Conservation (phyloP, 768 basidiomycete species). For the Strobilomyces confusus region DNA sequence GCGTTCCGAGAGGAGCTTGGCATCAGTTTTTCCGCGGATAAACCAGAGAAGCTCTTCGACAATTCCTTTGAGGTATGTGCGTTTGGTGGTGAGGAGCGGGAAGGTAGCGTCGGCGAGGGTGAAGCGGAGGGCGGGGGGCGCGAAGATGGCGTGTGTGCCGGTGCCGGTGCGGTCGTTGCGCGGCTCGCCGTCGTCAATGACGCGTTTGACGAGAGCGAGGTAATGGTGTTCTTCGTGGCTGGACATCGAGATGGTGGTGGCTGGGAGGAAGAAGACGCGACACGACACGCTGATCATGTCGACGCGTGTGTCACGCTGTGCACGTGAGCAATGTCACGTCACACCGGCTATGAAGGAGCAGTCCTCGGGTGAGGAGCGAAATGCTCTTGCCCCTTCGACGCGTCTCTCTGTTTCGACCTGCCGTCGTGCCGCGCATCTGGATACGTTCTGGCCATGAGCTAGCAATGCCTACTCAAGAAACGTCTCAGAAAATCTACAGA, state of each 20-base stretch:
- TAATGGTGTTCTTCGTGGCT: constrained; percentile 90
- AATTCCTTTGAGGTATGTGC: constrained; percentile 89
- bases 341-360: not conserved
- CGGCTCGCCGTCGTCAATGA: constrained; percentile 69
- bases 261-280: not conserved
- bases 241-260: constrained; percentile 10
- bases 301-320: not conserved
- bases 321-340: constrained; percentile 21
- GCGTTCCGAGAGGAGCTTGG: constrained; percentile 66
- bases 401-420: constrained; percentile 2
- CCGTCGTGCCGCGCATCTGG: constrained; percentile 2
- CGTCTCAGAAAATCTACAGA: constrained; percentile 16
- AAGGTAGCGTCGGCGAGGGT: constrained; percentile 71
- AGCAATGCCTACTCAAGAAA: not conserved
- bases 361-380: not conserved
- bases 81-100: constrained; percentile 92
- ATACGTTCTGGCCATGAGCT: not conserved
- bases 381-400: constrained; percentile 10
- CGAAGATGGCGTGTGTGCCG: constrained; percentile 89
- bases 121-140: constrained; percentile 87
- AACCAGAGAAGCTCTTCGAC: constrained; percentile 97
- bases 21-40: constrained; percentile 78
- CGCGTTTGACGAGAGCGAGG: constrained; percentile 71
- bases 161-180: constrained; percentile 94
- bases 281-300: constrained; percentile 5